Evolutionary conservation across 768 basidiomycete species (phyloP), one percentile per base, ranked within the genome.

Genomic region (Mycena vulgaris): DNA sequence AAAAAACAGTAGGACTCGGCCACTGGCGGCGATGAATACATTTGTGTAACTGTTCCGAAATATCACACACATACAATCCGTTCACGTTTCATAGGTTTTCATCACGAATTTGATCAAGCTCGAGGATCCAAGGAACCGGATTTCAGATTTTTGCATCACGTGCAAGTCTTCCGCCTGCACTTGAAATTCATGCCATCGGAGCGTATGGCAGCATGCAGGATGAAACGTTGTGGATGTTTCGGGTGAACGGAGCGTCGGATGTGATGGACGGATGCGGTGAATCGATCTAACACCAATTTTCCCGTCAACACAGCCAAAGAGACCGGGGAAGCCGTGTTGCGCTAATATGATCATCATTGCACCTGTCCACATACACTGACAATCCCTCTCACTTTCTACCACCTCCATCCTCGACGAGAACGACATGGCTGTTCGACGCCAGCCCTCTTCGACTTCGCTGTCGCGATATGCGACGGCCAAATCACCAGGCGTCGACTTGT

Each of bases 401-500:
- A 59, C 57, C 55, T n/a, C 35, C 53, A 56, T 40, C 58, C 47
- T 35, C 49, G 39, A 48, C 66, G 48, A 59, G 58, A 49, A 51
- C 56, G 42, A 45, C 23, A 69, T 73, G 72, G 66, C 72, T 37
- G 68, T 69, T 13, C 64, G 68, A 11, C 63, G 68, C 56, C 74
- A 75, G 58, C 56, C 70, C 27, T 75, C 74, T 17, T 57, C 74
- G 45, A 75, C 71, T 25, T 75, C 74, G 17, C 33, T 75, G 49
- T 66, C 74, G 39, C 74, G 74, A 11, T 70, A 72, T 48, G 74
- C 74, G 48, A 68, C 37, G 51, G 74, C 74, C 11, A 72, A 68
- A 51, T 72, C 71, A n/a, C 74, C 74, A 8, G 74, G 74, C 39
- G 71, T 75, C 45, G 74, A 75, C 48, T 37, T 75, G 33, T 75